Percentiles rank a stretch among this genome's conserved stretches.
These are phyloP conservation scores for Ganoderma lucidum DNA, from an alignment of 1,284 basidiomycete species.

Conservation along the genomic window DNA sequence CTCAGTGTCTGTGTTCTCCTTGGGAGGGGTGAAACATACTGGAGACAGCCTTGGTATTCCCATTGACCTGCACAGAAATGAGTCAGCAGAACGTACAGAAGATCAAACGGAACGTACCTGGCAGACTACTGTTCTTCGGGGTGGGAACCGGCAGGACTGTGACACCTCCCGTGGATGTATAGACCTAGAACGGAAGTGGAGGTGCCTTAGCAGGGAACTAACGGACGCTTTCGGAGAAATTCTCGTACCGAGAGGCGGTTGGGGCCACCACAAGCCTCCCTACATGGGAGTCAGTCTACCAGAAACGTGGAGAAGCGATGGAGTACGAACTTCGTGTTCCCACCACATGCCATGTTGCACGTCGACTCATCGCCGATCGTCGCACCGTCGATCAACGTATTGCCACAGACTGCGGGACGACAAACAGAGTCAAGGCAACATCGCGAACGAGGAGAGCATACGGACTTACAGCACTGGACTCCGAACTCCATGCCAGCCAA, in stretches of 20 bases:
- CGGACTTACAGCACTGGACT: conserved; percentile 53
- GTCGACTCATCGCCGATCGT: conserved; percentile 53
- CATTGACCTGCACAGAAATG: conserved; percentile 51
- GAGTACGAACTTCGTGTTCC: conserved; percentile 61
- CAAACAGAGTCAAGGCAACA: background rate
- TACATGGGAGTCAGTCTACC: conserved; percentile 38
- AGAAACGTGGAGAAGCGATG: conserved; percentile 9
- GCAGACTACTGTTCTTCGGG: conserved; percentile 60
- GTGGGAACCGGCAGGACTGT: conserved; percentile 66
- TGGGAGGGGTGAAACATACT: conserved; percentile 48
- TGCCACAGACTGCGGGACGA: conserved; percentile 63
- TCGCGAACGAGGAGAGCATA: background rate
- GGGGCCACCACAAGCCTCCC: conserved; percentile 74
- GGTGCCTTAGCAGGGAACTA: conserved; percentile 14
- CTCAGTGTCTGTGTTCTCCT: background rate
- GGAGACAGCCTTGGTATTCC: conserved; percentile 70
- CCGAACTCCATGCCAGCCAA: conserved; percentile 57
- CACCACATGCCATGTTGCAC: conserved; percentile 75
- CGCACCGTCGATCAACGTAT: conserved; percentile 65
- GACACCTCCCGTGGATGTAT: conserved; percentile 59
- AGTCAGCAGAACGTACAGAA: conserved; percentile 7
- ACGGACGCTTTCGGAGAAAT: conserved; percentile 16
- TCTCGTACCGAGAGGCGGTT: conserved; percentile 63
- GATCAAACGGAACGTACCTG: conserved; percentile 36
- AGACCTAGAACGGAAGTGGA: conserved; percentile 46